Evolutionary conservation across 305 asterid species (phyloP).

Genomic region (Fraxinus paxiana): DNA sequence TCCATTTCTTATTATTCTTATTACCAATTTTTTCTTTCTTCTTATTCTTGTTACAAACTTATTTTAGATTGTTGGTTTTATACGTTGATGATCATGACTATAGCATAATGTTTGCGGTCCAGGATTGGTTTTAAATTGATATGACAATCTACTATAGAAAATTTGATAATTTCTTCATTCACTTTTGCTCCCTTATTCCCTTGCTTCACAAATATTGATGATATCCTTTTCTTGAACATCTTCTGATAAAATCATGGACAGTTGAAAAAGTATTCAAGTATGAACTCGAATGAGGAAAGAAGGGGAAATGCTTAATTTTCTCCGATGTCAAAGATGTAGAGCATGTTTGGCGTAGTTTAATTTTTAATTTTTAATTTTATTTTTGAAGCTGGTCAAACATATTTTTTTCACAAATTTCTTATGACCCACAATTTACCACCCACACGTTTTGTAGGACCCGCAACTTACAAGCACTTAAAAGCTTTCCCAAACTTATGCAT

Average conservation of each 20-base stretch:
- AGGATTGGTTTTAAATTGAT: neutral
- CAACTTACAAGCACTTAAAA: neutral
- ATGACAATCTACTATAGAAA: neutral
- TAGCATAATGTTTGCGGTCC: neutral
- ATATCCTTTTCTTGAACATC: neutral
- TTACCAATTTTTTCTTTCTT: neutral
- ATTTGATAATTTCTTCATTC: neutral
- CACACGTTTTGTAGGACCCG: neutral
- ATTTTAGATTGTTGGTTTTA: neutral
- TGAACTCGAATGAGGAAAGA: neutral
- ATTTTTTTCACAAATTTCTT: neutral
- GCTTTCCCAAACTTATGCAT: neutral
- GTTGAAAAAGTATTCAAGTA: neutral
- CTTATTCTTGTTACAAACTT: neutral
- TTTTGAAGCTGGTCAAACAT: neutral
- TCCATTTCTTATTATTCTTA: neutral
- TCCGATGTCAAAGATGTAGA: neutral
- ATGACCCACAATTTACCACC: neutral
- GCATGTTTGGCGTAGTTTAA: neutral
- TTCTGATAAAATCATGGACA: neutral
- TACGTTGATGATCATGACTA: neutral
- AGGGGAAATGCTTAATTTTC: neutral
- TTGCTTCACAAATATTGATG: neutral
- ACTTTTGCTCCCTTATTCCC: neutral
- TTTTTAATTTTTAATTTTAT: no score